Conservation (phyloP, 169 alveolate species). For the Plasmodium vivax region DNA sequence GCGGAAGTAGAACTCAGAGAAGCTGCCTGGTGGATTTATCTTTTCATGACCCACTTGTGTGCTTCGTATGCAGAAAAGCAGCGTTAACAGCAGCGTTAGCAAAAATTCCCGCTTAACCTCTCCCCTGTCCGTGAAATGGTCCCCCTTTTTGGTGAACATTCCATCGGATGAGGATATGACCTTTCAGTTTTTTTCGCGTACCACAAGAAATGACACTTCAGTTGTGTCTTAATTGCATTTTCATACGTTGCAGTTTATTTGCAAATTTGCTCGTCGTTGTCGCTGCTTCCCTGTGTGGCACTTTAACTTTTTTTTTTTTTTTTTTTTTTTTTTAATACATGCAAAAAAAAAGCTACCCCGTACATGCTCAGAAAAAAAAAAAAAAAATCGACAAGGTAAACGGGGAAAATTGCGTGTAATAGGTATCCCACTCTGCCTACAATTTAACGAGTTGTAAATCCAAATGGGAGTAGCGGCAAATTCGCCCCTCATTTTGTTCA, state of each 20-base stretch:
- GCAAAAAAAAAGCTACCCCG: not conserved
- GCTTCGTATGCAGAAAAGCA: not conserved
- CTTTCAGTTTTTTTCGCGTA: not conserved
- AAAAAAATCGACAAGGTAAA: not conserved
- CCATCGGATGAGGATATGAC: not conserved
- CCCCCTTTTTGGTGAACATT: not conserved
- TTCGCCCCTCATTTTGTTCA: not conserved
- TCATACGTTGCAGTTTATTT: not conserved
- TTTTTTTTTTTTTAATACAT: not conserved
- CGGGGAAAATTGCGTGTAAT: not conserved
- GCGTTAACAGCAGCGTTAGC: too few relatives aligned
- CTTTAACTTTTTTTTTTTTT: not conserved
- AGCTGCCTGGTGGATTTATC: not conserved
- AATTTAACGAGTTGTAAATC: not conserved
- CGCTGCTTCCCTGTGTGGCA: not conserved
- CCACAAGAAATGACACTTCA: not conserved
- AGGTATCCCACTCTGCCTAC: not conserved
- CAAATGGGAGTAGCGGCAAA: not conserved
- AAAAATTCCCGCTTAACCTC: not conserved
- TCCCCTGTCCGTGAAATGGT: not conserved
- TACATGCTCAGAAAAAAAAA: not conserved
- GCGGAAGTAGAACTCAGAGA: not conserved
- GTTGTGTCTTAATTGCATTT: not conserved
- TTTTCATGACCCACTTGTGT: not conserved
- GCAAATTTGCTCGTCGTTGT: not conserved